These are phyloP conservation scores for Aspergillus fructus DNA, from an alignment of 2,329 filamentous ascomycete species.

Conservation along the genomic window DNA sequence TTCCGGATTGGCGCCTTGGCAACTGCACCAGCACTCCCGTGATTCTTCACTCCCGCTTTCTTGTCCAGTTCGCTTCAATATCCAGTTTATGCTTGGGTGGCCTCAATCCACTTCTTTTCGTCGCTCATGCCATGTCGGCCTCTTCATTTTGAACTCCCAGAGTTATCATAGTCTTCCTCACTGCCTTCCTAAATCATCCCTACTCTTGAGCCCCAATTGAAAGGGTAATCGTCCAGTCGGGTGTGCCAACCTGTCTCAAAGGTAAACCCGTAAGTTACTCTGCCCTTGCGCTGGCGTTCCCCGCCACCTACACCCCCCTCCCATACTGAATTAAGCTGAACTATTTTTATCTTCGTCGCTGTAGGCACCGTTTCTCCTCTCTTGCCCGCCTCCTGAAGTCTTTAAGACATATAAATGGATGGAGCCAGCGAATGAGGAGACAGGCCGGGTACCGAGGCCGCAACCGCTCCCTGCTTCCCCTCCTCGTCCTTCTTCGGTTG, in stretches of 20 bases:
- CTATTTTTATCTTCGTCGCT: slow-evolving; percentile 16
- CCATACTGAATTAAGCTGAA: slow-evolving; percentile 17
- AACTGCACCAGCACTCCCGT: neutral
- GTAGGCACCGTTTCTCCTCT: neutral
- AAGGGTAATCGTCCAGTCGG: neutral
- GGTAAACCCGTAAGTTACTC: slow-evolving; percentile 3
- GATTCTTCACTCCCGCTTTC: neutral
- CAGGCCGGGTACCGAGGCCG: slow-evolving; percentile 30
- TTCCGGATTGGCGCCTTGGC: slow-evolving; percentile 10
- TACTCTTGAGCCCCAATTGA: slow-evolving; percentile 3
- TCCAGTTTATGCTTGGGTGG: neutral
- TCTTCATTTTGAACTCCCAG: neutral
- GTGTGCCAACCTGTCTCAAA: slow-evolving; percentile 6
- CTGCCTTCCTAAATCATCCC: neutral
- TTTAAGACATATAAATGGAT: slow-evolving; percentile 38
- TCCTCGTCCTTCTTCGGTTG: slow-evolving; percentile 10
- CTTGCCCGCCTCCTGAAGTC: neutral
- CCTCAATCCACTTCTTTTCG: neutral
- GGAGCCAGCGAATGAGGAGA: slow-evolving; percentile 42
- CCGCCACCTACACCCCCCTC: slow-evolving; percentile 14
- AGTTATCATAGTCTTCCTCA: slow-evolving; percentile 1
- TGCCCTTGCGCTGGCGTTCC: slow-evolving; percentile 9
- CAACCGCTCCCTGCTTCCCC: slow-evolving; percentile 26
- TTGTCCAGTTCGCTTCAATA: neutral
- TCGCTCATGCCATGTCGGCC: neutral